Conservation (phyloP, 2,329 filamentous ascomycete species). For the Colletotrichum tabaci region DNA sequence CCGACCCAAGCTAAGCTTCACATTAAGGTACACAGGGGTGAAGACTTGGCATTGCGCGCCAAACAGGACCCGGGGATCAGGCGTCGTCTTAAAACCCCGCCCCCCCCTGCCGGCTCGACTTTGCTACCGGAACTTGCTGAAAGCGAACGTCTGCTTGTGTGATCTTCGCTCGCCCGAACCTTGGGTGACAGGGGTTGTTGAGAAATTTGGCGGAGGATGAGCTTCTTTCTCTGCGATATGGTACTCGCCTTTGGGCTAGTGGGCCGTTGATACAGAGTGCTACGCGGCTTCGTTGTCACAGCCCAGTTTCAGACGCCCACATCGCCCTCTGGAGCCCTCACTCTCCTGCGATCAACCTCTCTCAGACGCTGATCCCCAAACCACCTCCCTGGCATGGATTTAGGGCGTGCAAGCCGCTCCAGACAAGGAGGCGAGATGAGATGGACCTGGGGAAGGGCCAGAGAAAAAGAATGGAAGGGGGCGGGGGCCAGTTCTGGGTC, state of each 20-base stretch:
- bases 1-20: slow-evolving; percentile 31
- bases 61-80: slow-evolving; percentile 10
- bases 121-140: slow-evolving; percentile 40
- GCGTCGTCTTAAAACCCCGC: slow-evolving; percentile 15
- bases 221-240: slow-evolving; percentile 28
- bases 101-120: slow-evolving; percentile 32
- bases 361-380: slow-evolving; percentile 22
- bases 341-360: slow-evolving; percentile 27
- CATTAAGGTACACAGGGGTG: slow-evolving; percentile 40
- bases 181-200: slow-evolving; percentile 7
- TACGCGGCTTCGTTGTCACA: slow-evolving; percentile 39
- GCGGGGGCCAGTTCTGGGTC: slow-evolving; percentile 7
- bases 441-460: not conserved
- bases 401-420: not conserved
- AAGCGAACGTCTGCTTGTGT: slow-evolving; percentile 36
- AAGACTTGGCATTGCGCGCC: slow-evolving; percentile 33
- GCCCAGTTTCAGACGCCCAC: slow-evolving; percentile 37
- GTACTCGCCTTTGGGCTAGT: slow-evolving; percentile 33
- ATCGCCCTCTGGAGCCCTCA: slow-evolving; percentile 9
- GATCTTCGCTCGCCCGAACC: slow-evolving; percentile 35
- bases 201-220: not conserved
- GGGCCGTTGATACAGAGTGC: slow-evolving; percentile 13
- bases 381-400: slow-evolving; percentile 10
- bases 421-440: not conserved
- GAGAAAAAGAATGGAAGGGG: slow-evolving; percentile 5